Conservation (phyloP, 805 yeast species). For the Cyberlindnera suaveolens region DNA sequence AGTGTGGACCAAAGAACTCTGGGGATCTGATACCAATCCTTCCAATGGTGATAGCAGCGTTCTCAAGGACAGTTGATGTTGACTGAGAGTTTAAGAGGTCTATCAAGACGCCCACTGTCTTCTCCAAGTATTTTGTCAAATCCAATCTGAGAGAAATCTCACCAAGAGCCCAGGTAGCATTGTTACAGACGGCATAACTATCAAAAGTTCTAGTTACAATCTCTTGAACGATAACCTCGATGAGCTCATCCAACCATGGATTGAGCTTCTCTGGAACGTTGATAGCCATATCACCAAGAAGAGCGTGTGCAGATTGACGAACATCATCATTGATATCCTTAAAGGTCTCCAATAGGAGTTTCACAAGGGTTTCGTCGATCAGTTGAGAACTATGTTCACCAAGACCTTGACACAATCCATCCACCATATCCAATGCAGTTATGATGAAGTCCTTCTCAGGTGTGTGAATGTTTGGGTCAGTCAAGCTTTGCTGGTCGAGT, state of each 20-base stretch:
- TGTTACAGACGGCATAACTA: slow-evolving; percentile 65
- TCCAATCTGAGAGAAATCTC: slow-evolving; percentile 65
- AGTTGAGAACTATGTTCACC: slow-evolving; percentile 55
- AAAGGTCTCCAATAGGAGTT: slow-evolving; percentile 59
- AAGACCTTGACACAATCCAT: slow-evolving; percentile 89
- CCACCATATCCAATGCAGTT: slow-evolving; percentile 83
- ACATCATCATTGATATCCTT: slow-evolving; percentile 79
- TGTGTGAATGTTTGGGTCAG: slow-evolving; percentile 60
- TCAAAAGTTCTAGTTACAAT: slow-evolving; percentile 45
- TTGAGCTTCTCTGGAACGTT: slow-evolving; percentile 27
- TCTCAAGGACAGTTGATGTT: slow-evolving; percentile 62
- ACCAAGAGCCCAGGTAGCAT: slow-evolving; percentile 93
- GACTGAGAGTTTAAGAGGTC: slow-evolving; percentile 56
- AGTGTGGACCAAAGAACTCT: slow-evolving; percentile 48
- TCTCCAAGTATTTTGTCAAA: slow-evolving; percentile 45
- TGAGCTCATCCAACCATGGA: slow-evolving; percentile 44
- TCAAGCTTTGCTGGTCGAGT: slow-evolving; percentile 53
- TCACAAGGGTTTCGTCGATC: slow-evolving; percentile 46
- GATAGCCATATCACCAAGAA: slow-evolving; percentile 85
- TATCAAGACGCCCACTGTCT: slow-evolving; percentile 49
- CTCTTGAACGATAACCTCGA: slow-evolving; percentile 66
- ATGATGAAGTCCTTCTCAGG: slow-evolving; percentile 91
- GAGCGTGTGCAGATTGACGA: slow-evolving; percentile 87
- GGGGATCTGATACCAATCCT: slow-evolving; percentile 67
- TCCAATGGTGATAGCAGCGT: slow-evolving; percentile 86